phyloP scores from a whole-genome alignment of 1,284 basidiomycete genomes.

The Naganishia liquefaciens region DNA sequence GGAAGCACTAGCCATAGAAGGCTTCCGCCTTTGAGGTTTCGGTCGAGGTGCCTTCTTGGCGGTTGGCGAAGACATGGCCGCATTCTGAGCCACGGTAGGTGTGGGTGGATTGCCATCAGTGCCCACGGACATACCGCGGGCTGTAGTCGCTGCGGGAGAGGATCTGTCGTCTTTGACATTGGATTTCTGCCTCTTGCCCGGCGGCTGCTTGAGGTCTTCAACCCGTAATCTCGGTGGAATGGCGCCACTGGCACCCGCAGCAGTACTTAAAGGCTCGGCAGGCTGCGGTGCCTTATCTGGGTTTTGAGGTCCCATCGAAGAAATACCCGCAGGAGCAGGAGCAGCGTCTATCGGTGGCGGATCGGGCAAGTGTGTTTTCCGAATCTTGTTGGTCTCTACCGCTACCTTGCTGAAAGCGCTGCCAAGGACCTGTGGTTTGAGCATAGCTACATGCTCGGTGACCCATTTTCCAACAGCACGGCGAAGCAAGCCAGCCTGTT shows the following conservation, averaged over 20 bases:
- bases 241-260: neutral
- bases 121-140: constrained; percentile 19
- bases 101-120: constrained; percentile 22
- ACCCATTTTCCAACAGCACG: constrained; percentile 23
- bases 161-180: constrained; percentile 32
- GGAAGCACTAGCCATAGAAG: constrained; percentile 3
- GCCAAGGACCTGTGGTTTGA: constrained; percentile 9
- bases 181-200: constrained; percentile 41
- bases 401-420: constrained; percentile 25
- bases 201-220: constrained; percentile 50
- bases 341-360: neutral
- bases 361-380: constrained; percentile 15
- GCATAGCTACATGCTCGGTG: constrained; percentile 17
- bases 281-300: constrained; percentile 1
- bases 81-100: neutral
- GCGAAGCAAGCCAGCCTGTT: constrained; percentile 19
- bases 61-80: constrained; percentile 14
- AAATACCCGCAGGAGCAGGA: neutral
- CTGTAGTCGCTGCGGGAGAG: constrained; percentile 7
- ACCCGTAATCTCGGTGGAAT: constrained; percentile 42
- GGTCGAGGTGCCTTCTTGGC: constrained; percentile 25
- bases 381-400: constrained; percentile 24
- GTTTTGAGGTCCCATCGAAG: neutral
- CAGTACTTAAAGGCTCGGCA: neutral
- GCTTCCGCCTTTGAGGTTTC: constrained; percentile 24